These are phyloP conservation scores for Erigeron philadelphicus DNA, from an alignment of 140 eudicot genomes.

Conservation along the genomic window DNA sequence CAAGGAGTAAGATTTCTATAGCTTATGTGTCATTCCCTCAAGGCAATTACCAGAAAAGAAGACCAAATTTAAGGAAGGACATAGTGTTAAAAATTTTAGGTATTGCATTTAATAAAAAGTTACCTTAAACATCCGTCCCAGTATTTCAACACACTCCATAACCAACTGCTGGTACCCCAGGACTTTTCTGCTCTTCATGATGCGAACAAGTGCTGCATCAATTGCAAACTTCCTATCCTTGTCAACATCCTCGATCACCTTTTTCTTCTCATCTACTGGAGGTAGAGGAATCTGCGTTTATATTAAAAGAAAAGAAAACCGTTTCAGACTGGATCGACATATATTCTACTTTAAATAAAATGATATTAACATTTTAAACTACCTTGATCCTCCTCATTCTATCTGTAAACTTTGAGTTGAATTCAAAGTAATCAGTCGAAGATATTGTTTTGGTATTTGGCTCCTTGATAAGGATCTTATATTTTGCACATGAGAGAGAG, in stretches of 20 bases:
- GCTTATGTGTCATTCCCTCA: no score
- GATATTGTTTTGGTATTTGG: slow-evolving; percentile 70
- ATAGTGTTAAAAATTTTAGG: background rate
- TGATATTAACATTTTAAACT: background rate
- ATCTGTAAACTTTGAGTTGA: slow-evolving; percentile 72
- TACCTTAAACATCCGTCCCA: slow-evolving; percentile 89
- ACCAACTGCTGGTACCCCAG: slow-evolving; percentile 77
- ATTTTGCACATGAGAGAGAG: slow-evolving; percentile 70
- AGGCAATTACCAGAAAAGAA: no score
- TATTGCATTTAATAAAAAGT: background rate
- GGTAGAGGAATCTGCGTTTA: slow-evolving; percentile 76
- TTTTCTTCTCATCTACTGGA: slow-evolving; percentile 88
- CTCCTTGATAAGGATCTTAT: slow-evolving; percentile 68
- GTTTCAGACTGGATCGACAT: background rate
- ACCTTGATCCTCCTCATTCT: slow-evolving; percentile 84
- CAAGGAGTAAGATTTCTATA: no score
- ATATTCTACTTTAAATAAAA: background rate
- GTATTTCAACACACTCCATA: slow-evolving; percentile 83
- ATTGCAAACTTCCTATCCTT: slow-evolving; percentile 79
- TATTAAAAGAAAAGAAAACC: background rate
- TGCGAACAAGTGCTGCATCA: slow-evolving; percentile 83
- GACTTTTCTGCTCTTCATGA: slow-evolving; percentile 89
- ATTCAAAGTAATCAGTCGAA: slow-evolving; percentile 56
- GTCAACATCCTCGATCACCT: slow-evolving; percentile 90
- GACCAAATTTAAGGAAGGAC: background rate